Base-by-base conservation (phyloP, 2,329 filamentous ascomycete genomes). In the Penicillium sumatraense region DNA sequence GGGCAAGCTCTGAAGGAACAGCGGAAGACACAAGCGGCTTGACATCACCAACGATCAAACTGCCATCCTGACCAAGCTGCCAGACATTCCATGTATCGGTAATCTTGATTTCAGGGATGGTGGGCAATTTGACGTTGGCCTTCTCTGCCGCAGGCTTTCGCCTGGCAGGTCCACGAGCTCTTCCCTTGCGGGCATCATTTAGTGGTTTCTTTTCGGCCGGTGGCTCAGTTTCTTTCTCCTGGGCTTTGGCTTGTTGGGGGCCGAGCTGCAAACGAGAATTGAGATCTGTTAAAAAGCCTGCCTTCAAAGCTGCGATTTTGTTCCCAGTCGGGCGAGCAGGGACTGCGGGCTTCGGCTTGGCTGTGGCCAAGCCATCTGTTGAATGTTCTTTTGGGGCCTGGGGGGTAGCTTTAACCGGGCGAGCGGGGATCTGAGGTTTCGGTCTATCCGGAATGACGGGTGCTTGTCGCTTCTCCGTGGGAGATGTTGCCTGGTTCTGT, bases 231-330 rank as follows among this genome's bases (percentile, higher is more conserved):
- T 80, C 77, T 36, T 82, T 78, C 61, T 93, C 88, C 67, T 90
- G 88, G 62, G 90, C 89, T 78, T 91, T 93, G 1, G 87, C 67
- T 42, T 82, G 85, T 64, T 90, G 87, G n/a, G 93, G 93, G 1
- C 95, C 95, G 31, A 96, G 78, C 69, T 91, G 88, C 24, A 99
- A 80, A 46, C 92, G 89, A 66, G 91, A 93, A 74, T 98, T 96
- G 38, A 99, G 79, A 68, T 98, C 93, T 41, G 87, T 92, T 83
- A 99, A 86, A 74, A 99, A 98, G 3, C 90, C 91, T 33, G 90
- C 90, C 75, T 96, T 92, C 27, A 99, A 79, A 21, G 91, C 89
- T 14, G 93, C 91, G 71, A 99, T 96, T 79, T 98, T 98, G 66
- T 86, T 85, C 9, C 90, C 90, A 40, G 83, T 82, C 2, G 92